Conservation (phyloP, 1,139 yeast species). For the Saccharomyces hybrid region DNA sequence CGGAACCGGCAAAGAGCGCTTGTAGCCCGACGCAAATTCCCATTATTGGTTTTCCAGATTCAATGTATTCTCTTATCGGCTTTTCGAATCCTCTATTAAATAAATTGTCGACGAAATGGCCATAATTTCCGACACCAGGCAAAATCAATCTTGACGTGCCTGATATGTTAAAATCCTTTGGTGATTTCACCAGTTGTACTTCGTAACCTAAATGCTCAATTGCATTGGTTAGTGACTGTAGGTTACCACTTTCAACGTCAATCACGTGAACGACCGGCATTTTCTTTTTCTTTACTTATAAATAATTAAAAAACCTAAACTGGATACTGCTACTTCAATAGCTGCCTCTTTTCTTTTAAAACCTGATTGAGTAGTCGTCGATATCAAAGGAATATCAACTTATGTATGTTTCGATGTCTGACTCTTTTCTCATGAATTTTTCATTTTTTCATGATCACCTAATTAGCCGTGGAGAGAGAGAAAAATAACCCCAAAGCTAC, state of each 20-base stretch:
- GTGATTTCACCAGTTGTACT: conserved; percentile 43
- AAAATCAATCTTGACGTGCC: conserved; percentile 52
- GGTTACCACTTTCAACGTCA: conserved; percentile 92
- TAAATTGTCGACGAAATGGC: conserved; percentile 76
- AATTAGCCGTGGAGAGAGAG: not conserved
- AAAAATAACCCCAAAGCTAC: not conserved
- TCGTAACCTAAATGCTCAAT: conserved; percentile 66
- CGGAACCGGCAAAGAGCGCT: conserved; percentile 65
- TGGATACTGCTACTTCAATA: not conserved
- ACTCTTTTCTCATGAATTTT: not conserved
- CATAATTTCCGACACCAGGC: conserved; percentile 96
- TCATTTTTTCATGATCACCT: not conserved
- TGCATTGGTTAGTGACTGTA: conserved; percentile 84
- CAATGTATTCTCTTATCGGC: conserved; percentile 59
- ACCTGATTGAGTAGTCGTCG: not conserved
- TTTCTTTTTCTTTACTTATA: not conserved
- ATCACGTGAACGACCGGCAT: conserved; percentile 55
- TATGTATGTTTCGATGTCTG: not conserved
- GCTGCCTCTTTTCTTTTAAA: not conserved
- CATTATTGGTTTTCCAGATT: conserved; percentile 75
- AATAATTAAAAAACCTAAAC: not conserved
- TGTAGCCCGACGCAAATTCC: conserved; percentile 97
- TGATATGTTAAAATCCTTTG: conserved; percentile 38
- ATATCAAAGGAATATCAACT: not conserved
- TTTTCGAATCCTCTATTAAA: conserved; percentile 51